A percentile compares a stretch with the other conserved stretches of the same genome.
These are phyloP conservation scores for Leptographium procerum DNA, from an alignment of 2,329 filamentous ascomycete species.

Conservation along the genomic window DNA sequence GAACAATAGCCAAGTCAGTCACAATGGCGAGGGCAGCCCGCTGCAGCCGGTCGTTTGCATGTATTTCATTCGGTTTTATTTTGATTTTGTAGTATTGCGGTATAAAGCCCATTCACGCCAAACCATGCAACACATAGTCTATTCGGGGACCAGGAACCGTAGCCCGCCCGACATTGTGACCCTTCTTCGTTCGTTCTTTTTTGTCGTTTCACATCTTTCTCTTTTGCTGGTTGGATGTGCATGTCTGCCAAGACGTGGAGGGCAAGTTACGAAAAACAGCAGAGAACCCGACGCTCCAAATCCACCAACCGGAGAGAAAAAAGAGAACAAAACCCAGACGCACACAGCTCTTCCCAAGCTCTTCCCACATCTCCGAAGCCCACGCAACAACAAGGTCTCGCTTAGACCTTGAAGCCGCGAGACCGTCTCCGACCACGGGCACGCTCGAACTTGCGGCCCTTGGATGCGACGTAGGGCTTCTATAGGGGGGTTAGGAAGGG, in stretches of 20 bases:
- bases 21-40: too few species aligned
- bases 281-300: neutral
- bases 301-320: neutral
- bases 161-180: neutral
- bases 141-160: neutral
- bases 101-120: slow-evolving; percentile 7
- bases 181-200: neutral
- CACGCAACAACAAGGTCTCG: neutral
- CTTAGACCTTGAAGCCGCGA: slow-evolving; percentile 98
- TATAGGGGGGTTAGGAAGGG: slow-evolving; percentile 30
- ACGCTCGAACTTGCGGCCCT: slow-evolving; percentile 99
- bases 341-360: neutral
- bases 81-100: slow-evolving; percentile 2
- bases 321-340: slow-evolving; percentile 1
- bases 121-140: slow-evolving; percentile 3
- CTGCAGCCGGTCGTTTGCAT: neutral
- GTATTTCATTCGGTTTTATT: neutral
- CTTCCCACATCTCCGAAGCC: neutral
- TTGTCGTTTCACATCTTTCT: neutral
- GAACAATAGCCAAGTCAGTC: too few species aligned
- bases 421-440: slow-evolving; percentile 98
- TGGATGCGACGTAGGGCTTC: slow-evolving; percentile 96
- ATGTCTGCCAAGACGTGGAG: neutral
- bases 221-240: neutral
- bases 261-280: neutral